Base-by-base conservation (phyloP, 768 basidiomycete species). In the Porpolomopsis calyptriformis region DNA sequence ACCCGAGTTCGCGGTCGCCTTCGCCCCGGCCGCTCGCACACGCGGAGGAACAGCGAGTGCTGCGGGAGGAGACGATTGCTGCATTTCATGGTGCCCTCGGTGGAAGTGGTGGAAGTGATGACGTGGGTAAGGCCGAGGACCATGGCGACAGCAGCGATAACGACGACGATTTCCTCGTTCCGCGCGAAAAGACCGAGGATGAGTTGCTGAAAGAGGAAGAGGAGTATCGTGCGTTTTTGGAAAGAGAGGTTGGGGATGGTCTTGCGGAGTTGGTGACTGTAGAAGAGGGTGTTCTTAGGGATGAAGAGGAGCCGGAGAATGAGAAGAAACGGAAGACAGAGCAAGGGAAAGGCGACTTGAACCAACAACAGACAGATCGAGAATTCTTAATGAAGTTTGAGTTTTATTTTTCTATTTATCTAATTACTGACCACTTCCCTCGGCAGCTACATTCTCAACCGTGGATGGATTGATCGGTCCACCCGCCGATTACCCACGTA, bases 381-480 rank as follows among this genome's bases (percentile, higher is more conserved):
- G 85, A 93, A 47, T 96, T 97, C 57, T 66, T 97, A 44, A 73
- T 91, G 69, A 85, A 89, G 93, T 96, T 55, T 45, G 86, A n/a
- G 68, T 14, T 47, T 20, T 40, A 40, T 25, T 33, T 37, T 36
- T 41, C 46, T 19, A 19, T 9, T 45, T 4, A n/a, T 29, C 43
- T 16, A 11, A 29, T 20, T 14, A 38, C 33, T 22, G 8, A 40
- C 36, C 49, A 9, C 12, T 40, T 45, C 6, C 37, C 20, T 9
- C 43, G 26, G 44, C 55, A 97, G 93, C 62, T 99, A 96, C 62
- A 96, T 99, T 52, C 70, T 97, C 18, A 93, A 94, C 61, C 88
- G 96, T 23, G 96, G 94, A 1, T 99, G 96, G 96, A 80, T 99
- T 40, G 96, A 98, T 62, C 77, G 74, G 40, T 70, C 81, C 1